Evolutionary conservation across 116 monocot genomes (phyloP).

Genomic region (Phalaenopsis hybrid): DNA sequence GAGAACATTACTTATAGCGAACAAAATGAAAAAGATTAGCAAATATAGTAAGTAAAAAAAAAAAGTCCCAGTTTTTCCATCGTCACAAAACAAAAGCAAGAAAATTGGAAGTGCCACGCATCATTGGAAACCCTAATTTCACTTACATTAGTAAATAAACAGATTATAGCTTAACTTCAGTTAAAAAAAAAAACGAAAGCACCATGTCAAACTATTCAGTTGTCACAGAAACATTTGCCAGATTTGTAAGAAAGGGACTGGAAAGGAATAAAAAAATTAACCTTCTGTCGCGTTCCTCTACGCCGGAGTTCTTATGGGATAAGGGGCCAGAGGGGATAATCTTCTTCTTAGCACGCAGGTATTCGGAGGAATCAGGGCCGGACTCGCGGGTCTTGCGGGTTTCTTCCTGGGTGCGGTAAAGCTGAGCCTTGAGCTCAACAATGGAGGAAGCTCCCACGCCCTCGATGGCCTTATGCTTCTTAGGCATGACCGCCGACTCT

Average conservation of each 20-base stretch:
- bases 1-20: not conserved
- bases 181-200: not conserved
- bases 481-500: conserved; percentile 91
- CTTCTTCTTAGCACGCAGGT: conserved; percentile 59
- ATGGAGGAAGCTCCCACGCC: conserved; percentile 91
- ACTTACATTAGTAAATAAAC: not conserved
- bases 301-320: conserved; percentile 72
- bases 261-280: conserved; percentile 8
- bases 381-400: conserved; percentile 42
- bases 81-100: not conserved
- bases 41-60: not conserved
- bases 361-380: conserved; percentile 26
- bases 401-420: conserved; percentile 83
- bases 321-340: conserved; percentile 32
- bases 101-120: not conserved
- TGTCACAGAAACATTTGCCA: not conserved
- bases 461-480: conserved; percentile 87
- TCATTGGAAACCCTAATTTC: not conserved
- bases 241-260: not conserved
- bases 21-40: not conserved
- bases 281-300: conserved; percentile 45
- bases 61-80: not conserved
- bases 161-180: not conserved
- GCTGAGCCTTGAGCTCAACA: conserved; percentile 87
- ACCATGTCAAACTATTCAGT: not conserved